Conservation (phyloP, 2,329 filamentous ascomycete genomes). For the Chaetomiaceae sp. region DNA sequence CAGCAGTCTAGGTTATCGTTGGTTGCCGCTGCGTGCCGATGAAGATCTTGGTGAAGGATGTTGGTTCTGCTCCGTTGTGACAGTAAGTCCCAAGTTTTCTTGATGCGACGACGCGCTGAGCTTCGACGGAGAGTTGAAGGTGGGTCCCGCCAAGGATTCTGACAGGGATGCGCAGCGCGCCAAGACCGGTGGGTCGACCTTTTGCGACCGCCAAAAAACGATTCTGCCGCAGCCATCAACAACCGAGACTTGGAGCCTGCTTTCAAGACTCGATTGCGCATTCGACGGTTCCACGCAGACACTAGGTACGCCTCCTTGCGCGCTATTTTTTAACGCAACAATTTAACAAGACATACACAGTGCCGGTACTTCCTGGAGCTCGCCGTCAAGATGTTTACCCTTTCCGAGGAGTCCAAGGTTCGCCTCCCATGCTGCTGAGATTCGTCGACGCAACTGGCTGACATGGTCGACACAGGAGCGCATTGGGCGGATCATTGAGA, state of each 20-base stretch:
- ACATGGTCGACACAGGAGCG: constrained; percentile 64
- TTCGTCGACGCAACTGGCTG: constrained; percentile 11
- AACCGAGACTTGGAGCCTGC: background rate
- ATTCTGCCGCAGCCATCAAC: constrained; percentile 19
- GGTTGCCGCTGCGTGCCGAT: background rate
- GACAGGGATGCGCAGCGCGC: background rate
- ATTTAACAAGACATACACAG: background rate
- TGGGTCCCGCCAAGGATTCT: background rate
- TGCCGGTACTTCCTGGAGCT: background rate
- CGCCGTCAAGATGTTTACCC: constrained; percentile 45
- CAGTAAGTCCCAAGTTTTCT: background rate
- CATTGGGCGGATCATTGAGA: constrained; percentile 93
- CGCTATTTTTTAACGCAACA: background rate
- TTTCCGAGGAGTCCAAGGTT: constrained; percentile 98
- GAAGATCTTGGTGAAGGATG: background rate
- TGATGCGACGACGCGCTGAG: background rate
- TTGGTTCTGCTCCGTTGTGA: background rate
- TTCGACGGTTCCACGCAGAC: background rate
- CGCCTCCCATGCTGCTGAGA: background rate
- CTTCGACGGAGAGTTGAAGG: background rate
- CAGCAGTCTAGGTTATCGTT: background rate
- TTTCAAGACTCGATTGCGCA: background rate
- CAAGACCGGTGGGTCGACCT: constrained; percentile 3
- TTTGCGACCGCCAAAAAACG: constrained; percentile 16
- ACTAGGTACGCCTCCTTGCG: background rate